Evolutionary conservation across 345 rosid species (phyloP), one percentile per base, ranked within the genome.

Genomic region (Salix viminalis): DNA sequence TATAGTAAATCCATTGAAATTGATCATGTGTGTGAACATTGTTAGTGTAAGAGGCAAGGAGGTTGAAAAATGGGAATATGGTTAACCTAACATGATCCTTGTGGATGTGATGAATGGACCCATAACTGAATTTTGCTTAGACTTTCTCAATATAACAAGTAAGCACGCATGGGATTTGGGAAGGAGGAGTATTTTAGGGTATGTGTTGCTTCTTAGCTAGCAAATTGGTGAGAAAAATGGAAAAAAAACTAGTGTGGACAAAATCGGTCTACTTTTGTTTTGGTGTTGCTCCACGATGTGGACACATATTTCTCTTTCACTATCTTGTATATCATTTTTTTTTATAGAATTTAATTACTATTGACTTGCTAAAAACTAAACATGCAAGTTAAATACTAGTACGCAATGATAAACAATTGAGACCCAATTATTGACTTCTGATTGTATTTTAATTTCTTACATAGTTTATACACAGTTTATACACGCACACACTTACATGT

Each of bases 81-180:
- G 84, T 14, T 80, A 79, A 71, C 81, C 85, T 77, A 83, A 79
- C 81, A 71, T 41, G 56, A 77, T 28, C 41, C 62, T 67, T 36
- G 10, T 26, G 72, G 68, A 61, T 6, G 69, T 8, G 19, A 7
- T 21, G 67, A 86, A 84, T 80, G 71, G 84, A 84, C 89, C 79
- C 64, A 72, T 76, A 84, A 82, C 85, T 67, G 82, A 82, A 77
- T 24, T 70, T 82, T 56, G 75, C 70, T 39, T 28, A 18, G 76
- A 72, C 48, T 46, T 78, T 76, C 21, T 66, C 42, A 50, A 14
- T 5, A 6, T 2, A 67, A 50, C 34, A 34, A 52, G 34, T 3
- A 36, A 48, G 15, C 3, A 26, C 1, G 24, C 10, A 41, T 2
- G 36, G 67, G 14, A 30, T 21, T 6, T 62, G 19, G 69, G 16